Evolutionary conservation across 805 yeast species (phyloP).

Genomic region (Nakazawaea anatomiae): DNA sequence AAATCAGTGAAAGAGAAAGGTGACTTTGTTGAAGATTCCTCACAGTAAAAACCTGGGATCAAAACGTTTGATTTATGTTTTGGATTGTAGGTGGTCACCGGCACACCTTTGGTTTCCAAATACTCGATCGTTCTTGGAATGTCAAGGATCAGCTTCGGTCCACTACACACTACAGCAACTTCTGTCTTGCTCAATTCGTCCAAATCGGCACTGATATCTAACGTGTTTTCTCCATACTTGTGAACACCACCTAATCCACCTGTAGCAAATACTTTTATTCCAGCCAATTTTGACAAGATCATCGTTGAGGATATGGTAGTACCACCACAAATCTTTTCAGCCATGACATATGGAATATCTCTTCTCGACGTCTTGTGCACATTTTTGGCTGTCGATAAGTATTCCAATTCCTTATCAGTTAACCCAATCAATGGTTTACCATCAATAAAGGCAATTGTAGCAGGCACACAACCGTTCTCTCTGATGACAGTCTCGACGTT

Average conservation of each 20-base stretch:
- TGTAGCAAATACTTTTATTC: constrained; percentile 82
- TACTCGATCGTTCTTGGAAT: constrained; percentile 78
- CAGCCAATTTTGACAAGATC: constrained; percentile 71
- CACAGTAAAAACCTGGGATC: constrained; percentile 78
- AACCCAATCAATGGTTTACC: constrained; percentile 75
- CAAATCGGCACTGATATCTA: constrained; percentile 84
- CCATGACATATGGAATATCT: constrained; percentile 70
- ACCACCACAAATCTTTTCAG: constrained; percentile 65
- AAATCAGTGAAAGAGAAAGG: constrained; percentile 58
- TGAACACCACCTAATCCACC: constrained; percentile 95
- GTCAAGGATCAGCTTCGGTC: constrained; percentile 83
- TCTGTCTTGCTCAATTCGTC: constrained; percentile 81
- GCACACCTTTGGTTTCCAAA: constrained; percentile 87
- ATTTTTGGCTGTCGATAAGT: constrained; percentile 32
- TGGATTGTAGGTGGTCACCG: constrained; percentile 54
- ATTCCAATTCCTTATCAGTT: constrained; percentile 36
- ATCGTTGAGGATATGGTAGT: constrained; percentile 88
- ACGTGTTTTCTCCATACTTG: constrained; percentile 62
- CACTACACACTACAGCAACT: constrained; percentile 87
- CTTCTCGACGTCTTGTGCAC: constrained; percentile 71
- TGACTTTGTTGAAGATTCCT: constrained; percentile 67
- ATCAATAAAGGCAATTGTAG: constrained; percentile 72
- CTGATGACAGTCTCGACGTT: constrained; percentile 61
- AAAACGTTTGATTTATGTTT: constrained; percentile 28
- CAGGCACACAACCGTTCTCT: constrained; percentile 66